phyloP scores from a whole-genome alignment of 768 basidiomycete species.

The Mycena maculata region DNA sequence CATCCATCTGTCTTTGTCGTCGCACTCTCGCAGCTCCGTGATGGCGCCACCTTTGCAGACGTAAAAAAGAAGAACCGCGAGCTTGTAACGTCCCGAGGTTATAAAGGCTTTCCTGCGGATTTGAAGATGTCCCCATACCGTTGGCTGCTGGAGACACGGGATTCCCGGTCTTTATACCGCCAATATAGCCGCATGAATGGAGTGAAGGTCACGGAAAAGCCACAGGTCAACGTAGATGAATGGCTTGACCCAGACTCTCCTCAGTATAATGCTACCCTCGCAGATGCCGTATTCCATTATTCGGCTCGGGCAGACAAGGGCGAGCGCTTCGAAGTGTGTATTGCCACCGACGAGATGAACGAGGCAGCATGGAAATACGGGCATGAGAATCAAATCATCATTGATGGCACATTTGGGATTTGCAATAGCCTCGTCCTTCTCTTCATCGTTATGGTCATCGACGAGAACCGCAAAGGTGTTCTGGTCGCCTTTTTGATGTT shows the following conservation, averaged over 20 bases:
- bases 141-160: no score
- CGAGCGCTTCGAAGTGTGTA: slow-evolving; percentile 40
- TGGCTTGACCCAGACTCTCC: slow-evolving; percentile 39
- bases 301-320: slow-evolving; percentile 25
- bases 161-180: no score
- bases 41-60: no score
- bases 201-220: no score
- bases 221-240: slow-evolving; percentile 39
- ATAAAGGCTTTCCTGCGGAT: no score
- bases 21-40: no score
- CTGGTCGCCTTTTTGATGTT: slow-evolving; percentile 44
- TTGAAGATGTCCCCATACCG: no score
- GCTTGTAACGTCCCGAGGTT: no score
- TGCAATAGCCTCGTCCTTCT: slow-evolving; percentile 38
- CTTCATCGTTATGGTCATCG: slow-evolving; percentile 46
- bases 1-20: no score
- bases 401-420: slow-evolving; percentile 39
- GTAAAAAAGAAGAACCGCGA: no score
- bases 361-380: slow-evolving; percentile 38
- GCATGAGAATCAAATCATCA: no score
- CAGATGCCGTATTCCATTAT: slow-evolving; percentile 42
- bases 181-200: no score
- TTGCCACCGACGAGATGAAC: slow-evolving; percentile 39
- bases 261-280: slow-evolving; percentile 31
- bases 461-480: slow-evolving; percentile 30